These are phyloP conservation scores for Fusarium verrucosum DNA, from an alignment of 2,329 filamentous ascomycete genomes.

Conservation along the genomic window DNA sequence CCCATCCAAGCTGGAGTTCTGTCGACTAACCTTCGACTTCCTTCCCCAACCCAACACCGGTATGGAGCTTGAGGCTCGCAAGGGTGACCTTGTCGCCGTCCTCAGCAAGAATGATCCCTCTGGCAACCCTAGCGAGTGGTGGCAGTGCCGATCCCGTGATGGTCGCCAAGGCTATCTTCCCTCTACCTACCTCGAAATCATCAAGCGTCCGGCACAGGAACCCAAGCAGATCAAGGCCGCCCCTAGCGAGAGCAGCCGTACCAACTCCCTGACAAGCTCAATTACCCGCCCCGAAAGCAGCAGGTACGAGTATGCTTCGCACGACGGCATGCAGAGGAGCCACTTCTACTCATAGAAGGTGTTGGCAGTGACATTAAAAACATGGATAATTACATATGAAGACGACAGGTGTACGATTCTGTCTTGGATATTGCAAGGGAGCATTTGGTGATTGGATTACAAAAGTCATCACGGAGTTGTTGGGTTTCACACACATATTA, in stretches of 20 bases:
- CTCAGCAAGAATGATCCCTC: slow-evolving; percentile 91
- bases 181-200: slow-evolving; percentile 85
- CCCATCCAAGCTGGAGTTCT: slow-evolving; percentile 94
- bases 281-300: slow-evolving; percentile 51
- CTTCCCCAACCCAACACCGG: slow-evolving; percentile 75
- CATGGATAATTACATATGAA: slow-evolving; percentile 8
- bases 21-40: slow-evolving; percentile 93
- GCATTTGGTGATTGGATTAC: slow-evolving; percentile 41
- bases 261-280: slow-evolving; percentile 61
- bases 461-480: slow-evolving; percentile 44
- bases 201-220: slow-evolving; percentile 62
- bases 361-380: not conserved
- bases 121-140: slow-evolving; percentile 95
- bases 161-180: slow-evolving; percentile 92
- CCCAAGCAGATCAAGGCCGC: slow-evolving; percentile 63
- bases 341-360: slow-evolving; percentile 63
- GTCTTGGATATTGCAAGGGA: slow-evolving; percentile 26
- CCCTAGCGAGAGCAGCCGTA: slow-evolving; percentile 57
- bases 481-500: slow-evolving; percentile 33
- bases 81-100: slow-evolving; percentile 94
- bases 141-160: slow-evolving; percentile 90
- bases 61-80: slow-evolving; percentile 90
- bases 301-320: slow-evolving; percentile 63
- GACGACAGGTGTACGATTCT: slow-evolving; percentile 36
- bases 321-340: slow-evolving; percentile 66